Evolutionary conservation across 257 asterid genomes (phyloP), one percentile per base, ranked within the genome.

Genomic region (Solanum tarijense): DNA sequence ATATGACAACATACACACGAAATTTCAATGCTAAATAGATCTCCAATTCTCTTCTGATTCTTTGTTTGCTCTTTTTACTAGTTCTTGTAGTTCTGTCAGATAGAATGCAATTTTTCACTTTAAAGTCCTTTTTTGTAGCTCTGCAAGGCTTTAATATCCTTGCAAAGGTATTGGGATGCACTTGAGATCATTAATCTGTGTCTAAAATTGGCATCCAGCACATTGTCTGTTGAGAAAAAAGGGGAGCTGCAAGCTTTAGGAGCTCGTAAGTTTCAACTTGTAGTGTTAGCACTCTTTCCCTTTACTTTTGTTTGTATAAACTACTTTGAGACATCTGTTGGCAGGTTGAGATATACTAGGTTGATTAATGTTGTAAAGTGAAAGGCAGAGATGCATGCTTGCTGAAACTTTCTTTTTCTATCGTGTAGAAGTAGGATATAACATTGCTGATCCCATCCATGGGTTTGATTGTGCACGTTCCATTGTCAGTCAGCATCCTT

Each of bases 221-320:
- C 90, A n/a, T 84, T 94, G 89, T 88, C 97, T 83, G 87, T 25
- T 87, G 93, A 92, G 87, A 92, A 58, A 82, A 94, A 92, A 90
- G 97, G 89, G 89, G 97, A 93, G 90, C 94, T 96, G 73, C 95
- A 91, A 87, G 91, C 95, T 34, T 93, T 95, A 84, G 97, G 98
- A 87, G 99, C 98, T 79, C 98, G 96, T 93, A 92, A 89, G 98
- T 92, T 79, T 75, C 90, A 52, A 86, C 62, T 72, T 75, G 11
- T 46, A 29, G 85, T 46, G 60, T 21, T 13, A 38, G 27, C 38
- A 16, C 52, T 36, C 83, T 55, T 46, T 87, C 69, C 87, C 72
- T 85, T 90, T 84, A 73, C 83, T 66, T 20, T 87, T 46, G 58
- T 66, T 82, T 55, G 72, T 27, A 27, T 46, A 46, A 81, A 46